These are phyloP conservation scores for Magnusiomyces magnusii DNA, from an alignment of 1,139 yeast species.

Conservation along the genomic window DNA sequence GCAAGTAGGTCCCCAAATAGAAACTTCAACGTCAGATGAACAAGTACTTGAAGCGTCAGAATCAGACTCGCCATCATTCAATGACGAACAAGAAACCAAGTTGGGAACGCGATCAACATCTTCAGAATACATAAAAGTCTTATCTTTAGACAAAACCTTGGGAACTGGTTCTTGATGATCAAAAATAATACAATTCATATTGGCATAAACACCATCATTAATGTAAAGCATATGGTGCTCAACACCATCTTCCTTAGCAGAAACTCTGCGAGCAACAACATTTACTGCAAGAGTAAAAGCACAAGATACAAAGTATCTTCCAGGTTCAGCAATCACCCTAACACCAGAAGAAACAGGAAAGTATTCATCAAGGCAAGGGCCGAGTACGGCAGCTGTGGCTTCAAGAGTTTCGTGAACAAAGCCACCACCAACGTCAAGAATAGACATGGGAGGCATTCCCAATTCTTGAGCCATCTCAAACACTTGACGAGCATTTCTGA, in stretches of 20 bases:
- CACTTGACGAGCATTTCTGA: constrained; percentile 60
- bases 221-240: constrained; percentile 51
- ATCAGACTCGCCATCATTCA: constrained; percentile 10
- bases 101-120: constrained; percentile 18
- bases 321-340: constrained; percentile 83
- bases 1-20: constrained; percentile 98
- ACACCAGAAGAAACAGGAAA: constrained; percentile 49
- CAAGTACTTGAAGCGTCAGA: no score
- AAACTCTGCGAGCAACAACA: constrained; percentile 71
- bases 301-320: constrained; percentile 78
- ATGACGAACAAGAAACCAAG: constrained; percentile 15
- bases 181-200: constrained; percentile 84
- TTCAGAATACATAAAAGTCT: constrained; percentile 41
- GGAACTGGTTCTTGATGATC: constrained; percentile 85
- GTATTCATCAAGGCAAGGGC: constrained; percentile 45
- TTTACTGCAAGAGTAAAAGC: constrained; percentile 82
- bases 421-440: constrained; percentile 93
- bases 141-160: constrained; percentile 49
- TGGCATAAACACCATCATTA: constrained; percentile 95
- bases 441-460: constrained; percentile 42
- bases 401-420: constrained; percentile 63
- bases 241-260: constrained; percentile 25
- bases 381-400: constrained; percentile 53
- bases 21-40: no score
- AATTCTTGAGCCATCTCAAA: constrained; percentile 51